A percentile compares a stretch with the other conserved stretches of the same genome.
These are phyloP conservation scores for Herpotrichia juniperi DNA, from an alignment of 2,329 filamentous ascomycete genomes.

Conservation along the genomic window DNA sequence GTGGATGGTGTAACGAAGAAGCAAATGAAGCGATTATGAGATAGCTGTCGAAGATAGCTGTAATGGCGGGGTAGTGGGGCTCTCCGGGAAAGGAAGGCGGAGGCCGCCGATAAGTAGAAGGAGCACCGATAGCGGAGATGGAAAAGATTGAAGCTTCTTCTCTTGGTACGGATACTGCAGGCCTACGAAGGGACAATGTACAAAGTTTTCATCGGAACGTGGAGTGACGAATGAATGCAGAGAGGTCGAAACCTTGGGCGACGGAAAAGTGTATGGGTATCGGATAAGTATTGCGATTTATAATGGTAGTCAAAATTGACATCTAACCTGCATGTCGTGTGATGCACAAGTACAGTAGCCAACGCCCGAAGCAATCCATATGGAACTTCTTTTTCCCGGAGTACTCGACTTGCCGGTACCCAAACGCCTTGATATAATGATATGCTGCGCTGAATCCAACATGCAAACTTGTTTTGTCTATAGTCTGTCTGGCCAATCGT, in stretches of 20 bases:
- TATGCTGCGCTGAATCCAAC: slow-evolving; percentile 3
- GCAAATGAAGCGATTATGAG: background rate
- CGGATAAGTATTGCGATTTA: background rate
- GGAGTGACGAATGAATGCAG: no score
- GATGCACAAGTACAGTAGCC: background rate
- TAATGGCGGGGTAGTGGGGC: slow-evolving; percentile 20
- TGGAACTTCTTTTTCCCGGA: background rate
- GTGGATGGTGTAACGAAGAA: background rate
- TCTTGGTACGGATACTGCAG: background rate
- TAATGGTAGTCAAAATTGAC: background rate
- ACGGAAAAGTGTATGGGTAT: background rate
- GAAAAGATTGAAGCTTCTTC: background rate
- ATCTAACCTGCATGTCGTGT: background rate
- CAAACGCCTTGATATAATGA: background rate
- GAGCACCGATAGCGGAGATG: slow-evolving; percentile 18
- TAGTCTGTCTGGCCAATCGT: no score
- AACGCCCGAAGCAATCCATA: slow-evolving; percentile 1
- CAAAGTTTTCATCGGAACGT: no score
- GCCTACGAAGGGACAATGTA: no score
- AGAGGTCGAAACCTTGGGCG: no score
- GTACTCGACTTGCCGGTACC: background rate
- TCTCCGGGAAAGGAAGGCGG: slow-evolving; percentile 11
- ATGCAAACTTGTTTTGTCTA: background rate
- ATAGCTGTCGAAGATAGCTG: background rate
- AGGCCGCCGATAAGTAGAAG: slow-evolving; percentile 15